Percentiles rank a stretch among this genome's conserved stretches.
These are phyloP conservation scores for Blastobotrys americana DNA, from an alignment of 805 yeast genomes.

Conservation along the genomic window DNA sequence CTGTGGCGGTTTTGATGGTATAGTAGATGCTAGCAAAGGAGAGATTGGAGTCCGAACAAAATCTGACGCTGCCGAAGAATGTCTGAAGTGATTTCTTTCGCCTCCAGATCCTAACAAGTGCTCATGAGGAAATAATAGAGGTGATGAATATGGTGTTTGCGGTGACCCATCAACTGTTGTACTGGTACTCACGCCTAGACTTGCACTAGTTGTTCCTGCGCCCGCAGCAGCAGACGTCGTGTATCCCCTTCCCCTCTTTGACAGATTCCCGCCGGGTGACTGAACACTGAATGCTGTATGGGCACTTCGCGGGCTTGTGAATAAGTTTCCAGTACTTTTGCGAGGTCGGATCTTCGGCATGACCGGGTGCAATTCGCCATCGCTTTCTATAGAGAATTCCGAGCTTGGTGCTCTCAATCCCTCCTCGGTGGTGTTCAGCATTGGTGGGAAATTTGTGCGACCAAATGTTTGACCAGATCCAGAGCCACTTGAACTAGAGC, in stretches of 20 bases:
- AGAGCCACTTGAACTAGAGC: too few relatives aligned
- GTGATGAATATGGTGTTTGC: constrained; percentile 57
- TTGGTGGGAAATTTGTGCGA: not conserved
- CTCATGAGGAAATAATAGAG: constrained; percentile 47
- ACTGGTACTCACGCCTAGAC: constrained; percentile 4
- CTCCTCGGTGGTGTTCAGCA: not conserved
- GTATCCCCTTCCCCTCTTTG: not conserved
- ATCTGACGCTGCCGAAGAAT: constrained; percentile 24
- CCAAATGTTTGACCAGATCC: too few relatives aligned
- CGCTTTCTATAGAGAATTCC: constrained; percentile 15
- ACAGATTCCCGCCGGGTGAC: constrained; percentile 1
- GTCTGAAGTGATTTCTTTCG: constrained; percentile 23
- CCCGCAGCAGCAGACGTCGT: not conserved
- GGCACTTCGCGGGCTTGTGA: constrained; percentile 6
- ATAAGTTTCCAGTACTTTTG: constrained; percentile 14
- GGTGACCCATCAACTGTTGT: constrained; percentile 34
- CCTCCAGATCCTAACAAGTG: constrained; percentile 5
- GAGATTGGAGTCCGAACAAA: constrained; percentile 61
- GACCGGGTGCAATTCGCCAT: constrained; percentile 27
- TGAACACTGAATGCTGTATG: not conserved
- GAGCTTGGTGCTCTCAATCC: not conserved
- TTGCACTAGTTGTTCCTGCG: not conserved
- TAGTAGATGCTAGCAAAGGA: constrained; percentile 51
- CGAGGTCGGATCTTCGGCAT: constrained; percentile 29
- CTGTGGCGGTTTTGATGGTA: constrained; percentile 45